These are phyloP conservation scores for Arabidopsis thaliana DNA, from an alignment of 345 rosid genomes.

Conservation along the genomic window TAIR10.1 NC_003074.8:17336001-17336500, in stretches of 20 bases:
- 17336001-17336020: slow-evolving; percentile 97
- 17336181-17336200: slow-evolving; percentile 48
- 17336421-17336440: slow-evolving; percentile 21
- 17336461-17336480: slow-evolving; percentile 26
- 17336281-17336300: slow-evolving; percentile 84
- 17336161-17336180: not conserved
- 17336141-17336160: not conserved
- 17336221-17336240: slow-evolving; percentile 78
- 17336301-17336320: slow-evolving; percentile 90
- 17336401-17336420: too few species aligned
- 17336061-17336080: slow-evolving; percentile 86
- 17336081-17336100: slow-evolving; percentile 74
- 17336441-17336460: slow-evolving; percentile 8
- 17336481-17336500: slow-evolving; percentile 91
- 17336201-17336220: slow-evolving; percentile 93
- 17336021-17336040: slow-evolving; percentile 85
- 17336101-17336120: slow-evolving; percentile 85
- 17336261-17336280: slow-evolving; percentile 82
- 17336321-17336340: slow-evolving; percentile 65
- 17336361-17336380: not conserved
- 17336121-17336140: not conserved
- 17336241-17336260: slow-evolving; percentile 79
- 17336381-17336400: not conserved
- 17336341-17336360: not conserved
- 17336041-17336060: slow-evolving; percentile 87